Conservation (phyloP, 257 asterid genomes). For the Verbena officinalis region DNA sequence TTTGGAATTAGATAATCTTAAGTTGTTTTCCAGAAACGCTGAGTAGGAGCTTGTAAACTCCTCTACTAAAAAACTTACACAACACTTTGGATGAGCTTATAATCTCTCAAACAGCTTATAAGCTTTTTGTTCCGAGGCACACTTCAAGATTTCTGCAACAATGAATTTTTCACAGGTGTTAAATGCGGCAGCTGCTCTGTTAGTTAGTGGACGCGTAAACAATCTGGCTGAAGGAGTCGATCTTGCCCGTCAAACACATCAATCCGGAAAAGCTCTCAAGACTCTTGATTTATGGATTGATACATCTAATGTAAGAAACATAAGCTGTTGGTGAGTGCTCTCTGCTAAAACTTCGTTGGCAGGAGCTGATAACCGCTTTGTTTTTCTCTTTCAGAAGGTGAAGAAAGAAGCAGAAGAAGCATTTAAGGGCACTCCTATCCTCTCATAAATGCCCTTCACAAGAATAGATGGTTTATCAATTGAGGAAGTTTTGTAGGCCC, state of each 20-base stretch:
- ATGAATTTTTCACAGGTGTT: conserved; percentile 54
- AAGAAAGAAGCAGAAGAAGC: conserved; percentile 28
- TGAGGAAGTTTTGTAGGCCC: not conserved
- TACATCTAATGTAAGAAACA: conserved; percentile 66
- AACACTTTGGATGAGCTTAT: no score
- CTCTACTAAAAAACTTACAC: no score
- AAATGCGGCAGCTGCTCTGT: conserved; percentile 89
- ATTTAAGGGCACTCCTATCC: conserved; percentile 16
- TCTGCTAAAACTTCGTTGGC: not conserved
- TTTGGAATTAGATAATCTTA: no score
- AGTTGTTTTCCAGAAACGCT: no score
- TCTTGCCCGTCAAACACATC: conserved; percentile 65
- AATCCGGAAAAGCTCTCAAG: conserved; percentile 71
- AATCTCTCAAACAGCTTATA: no score
- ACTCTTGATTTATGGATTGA: conserved; percentile 77
- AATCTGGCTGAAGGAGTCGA: conserved; percentile 71
- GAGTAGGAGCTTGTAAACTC: no score
- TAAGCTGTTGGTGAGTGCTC: not conserved
- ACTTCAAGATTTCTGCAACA: not conserved
- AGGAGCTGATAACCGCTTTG: not conserved
- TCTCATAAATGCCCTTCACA: conserved; percentile 23
- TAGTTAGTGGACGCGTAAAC: conserved; percentile 70
- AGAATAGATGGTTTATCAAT: conserved; percentile 1
- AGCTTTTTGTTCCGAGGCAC: not conserved
- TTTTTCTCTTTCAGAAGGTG: conserved; percentile 45